Conservation (phyloP, 306 rosid genomes). For the Quercus wislizeni region DNA sequence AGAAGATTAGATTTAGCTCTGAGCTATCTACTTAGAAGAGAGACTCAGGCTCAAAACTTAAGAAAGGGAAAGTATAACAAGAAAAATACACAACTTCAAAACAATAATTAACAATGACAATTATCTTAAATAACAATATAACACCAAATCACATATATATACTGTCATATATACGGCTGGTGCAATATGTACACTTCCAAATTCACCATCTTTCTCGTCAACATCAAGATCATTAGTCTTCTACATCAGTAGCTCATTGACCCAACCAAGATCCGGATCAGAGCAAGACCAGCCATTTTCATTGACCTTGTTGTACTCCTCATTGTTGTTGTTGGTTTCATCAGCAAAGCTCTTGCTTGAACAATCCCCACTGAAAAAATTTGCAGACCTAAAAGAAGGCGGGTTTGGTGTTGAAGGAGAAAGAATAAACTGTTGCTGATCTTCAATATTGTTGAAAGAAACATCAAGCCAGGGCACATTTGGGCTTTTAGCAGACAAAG, state of each 20-base stretch:
- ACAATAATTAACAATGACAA: not conserved
- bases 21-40: not conserved
- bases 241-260: constrained; percentile 81
- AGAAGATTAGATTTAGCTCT: not conserved
- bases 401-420: constrained; percentile 46
- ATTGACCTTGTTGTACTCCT: constrained; percentile 7
- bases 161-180: constrained; percentile 19
- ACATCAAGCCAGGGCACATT: constrained; percentile 50
- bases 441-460: constrained; percentile 21
- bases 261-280: constrained; percentile 87
- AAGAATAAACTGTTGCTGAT: constrained; percentile 49
- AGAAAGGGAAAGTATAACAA: constrained; percentile 16
- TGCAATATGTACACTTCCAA: constrained; percentile 50
- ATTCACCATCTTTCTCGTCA: constrained; percentile 11
- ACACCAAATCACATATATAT: constrained; percentile 26
- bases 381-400: constrained; percentile 16
- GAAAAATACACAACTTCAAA: constrained; percentile 27
- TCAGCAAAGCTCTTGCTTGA: constrained; percentile 4
- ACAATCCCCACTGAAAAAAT: constrained; percentile 10
- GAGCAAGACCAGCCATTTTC: constrained; percentile 28
- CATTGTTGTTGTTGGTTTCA: not conserved
- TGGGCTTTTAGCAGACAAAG: constrained; percentile 18
- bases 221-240: not conserved
- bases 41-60: not conserved
- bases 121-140: constrained; percentile 23